A percentile compares a stretch with the other conserved stretches of the same genome.
phyloP scores from a whole-genome alignment of 2,329 filamentous ascomycete genomes.

The Cryphonectria carpinicola region DNA sequence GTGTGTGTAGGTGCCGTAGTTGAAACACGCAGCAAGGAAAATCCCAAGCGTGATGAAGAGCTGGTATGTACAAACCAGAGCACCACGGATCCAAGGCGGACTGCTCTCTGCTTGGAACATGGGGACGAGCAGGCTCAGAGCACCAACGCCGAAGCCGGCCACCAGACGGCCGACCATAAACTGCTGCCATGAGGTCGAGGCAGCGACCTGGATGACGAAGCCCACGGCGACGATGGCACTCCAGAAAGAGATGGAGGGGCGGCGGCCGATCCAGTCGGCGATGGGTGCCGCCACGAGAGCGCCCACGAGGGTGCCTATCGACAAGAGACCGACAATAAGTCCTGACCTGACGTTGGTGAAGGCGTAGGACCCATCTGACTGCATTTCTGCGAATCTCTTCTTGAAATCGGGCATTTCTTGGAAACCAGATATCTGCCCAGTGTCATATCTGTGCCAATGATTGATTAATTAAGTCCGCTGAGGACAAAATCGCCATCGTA shows the following conservation, averaged over 20 bases:
- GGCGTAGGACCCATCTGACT: conserved; percentile 42
- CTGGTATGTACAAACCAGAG: conserved; percentile 69
- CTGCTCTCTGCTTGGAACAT: conserved; percentile 76
- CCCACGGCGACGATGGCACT: conserved; percentile 65
- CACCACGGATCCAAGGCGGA: conserved; percentile 67
- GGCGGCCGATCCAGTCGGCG: conserved; percentile 67
- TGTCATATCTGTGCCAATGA: conserved; percentile 51
- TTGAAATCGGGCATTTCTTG: conserved; percentile 62
- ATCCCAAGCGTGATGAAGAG: conserved; percentile 75
- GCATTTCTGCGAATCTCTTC: conserved; percentile 51
- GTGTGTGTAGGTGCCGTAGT: conserved; percentile 62
- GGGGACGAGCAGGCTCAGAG: conserved; percentile 66
- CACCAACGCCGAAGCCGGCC: conserved; percentile 69
- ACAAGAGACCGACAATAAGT: conserved; percentile 61
- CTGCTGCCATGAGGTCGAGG: conserved; percentile 62
- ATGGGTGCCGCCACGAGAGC: conserved; percentile 64
- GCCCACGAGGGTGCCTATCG: conserved; percentile 64
- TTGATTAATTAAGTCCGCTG: too few relatives aligned
- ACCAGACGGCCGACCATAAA: conserved; percentile 68
- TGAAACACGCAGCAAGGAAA: conserved; percentile 61
- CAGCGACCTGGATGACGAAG: conserved; percentile 69
- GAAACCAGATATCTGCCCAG: conserved; percentile 60
- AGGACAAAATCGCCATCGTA: too few relatives aligned
- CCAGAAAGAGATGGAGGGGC: conserved; percentile 64
- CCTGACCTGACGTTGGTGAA: conserved; percentile 61